Conservation (phyloP, 345 rosid genomes). For the Lagerstroemia speciosa region DNA sequence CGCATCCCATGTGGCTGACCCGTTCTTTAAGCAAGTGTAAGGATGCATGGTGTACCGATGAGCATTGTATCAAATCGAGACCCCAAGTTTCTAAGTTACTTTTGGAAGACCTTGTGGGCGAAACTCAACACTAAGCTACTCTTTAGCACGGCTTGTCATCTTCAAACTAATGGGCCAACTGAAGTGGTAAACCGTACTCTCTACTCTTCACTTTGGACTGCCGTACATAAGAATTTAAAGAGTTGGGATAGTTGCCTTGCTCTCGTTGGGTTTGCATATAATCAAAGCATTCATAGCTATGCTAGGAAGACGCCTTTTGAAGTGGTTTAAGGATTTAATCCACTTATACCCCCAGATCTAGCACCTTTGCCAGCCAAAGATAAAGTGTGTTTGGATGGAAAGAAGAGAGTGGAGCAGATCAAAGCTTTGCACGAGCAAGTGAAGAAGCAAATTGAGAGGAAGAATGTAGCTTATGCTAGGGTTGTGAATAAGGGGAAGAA, state of each 20-base stretch:
- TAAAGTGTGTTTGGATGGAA: no score
- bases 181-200: no score
- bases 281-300: not conserved
- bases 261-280: no score
- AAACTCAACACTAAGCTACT: not conserved
- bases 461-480: not conserved
- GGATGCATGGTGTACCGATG: not conserved
- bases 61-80: not conserved
- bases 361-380: no score
- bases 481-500: not conserved
- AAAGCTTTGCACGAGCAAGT: not conserved
- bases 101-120: not conserved
- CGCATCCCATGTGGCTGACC: not conserved
- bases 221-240: no score
- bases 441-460: not conserved
- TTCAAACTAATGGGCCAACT: constrained; percentile 2
- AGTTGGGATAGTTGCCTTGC: no score
- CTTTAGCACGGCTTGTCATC: not conserved
- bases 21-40: not conserved
- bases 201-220: no score
- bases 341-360: not conserved
- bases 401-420: not conserved
- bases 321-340: not conserved
- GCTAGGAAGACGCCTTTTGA: not conserved
- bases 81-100: no score